Evolutionary conservation across 331 rosid species (phyloP), one percentile per base, ranked within the genome.

Genomic region (Pyracantha coccinea): DNA sequence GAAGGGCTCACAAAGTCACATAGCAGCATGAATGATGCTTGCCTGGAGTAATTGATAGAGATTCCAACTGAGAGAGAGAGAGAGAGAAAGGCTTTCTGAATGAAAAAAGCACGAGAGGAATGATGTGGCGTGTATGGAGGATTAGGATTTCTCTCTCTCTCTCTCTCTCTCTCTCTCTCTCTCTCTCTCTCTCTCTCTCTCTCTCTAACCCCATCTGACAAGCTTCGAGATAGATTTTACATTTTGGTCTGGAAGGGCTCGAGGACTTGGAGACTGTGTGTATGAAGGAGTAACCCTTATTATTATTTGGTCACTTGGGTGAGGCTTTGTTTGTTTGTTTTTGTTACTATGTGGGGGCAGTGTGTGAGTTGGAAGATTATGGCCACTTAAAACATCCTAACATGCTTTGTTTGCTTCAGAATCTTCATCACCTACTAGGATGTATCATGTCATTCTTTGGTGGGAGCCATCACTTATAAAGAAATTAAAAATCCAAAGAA

Each of bases 141-240:
- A 54, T n/a, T 62, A 77, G 35, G 63, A 82, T 70, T n/a, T n/a
- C n/a, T n/a, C n/a, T n/a, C n/a, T n/a, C n/a, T n/a, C 73, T 61
- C 72, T 58, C 14, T 24, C 13, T n/a, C 55, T n/a, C n/a, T 14
- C 55, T 28, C 29, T 28, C 29, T 28, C 29, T n/a, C 41, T 33
- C 35, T 32, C 61, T 55, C 61, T 54, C 60, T 54, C 60, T 54
- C 59, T 69, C 64, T 77, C 52, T 66, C 76, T 81, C 45, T 70
- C 66, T 78, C 52, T 69, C 78, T 81, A 33, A 77, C 79, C 16
- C 60, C 81, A 71, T 77, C 70, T 71, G 29, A 32, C 85, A 73
- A 62, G 38, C 78, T 84, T 89, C 93, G 89, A 93, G 89, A 82
- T 80, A 79, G 90, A 88, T 92, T 80, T 85, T 74, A 79, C 77